Base-by-base conservation (phyloP, 176 grass and related monocot species). In the Aegilops bicornis region DNA sequence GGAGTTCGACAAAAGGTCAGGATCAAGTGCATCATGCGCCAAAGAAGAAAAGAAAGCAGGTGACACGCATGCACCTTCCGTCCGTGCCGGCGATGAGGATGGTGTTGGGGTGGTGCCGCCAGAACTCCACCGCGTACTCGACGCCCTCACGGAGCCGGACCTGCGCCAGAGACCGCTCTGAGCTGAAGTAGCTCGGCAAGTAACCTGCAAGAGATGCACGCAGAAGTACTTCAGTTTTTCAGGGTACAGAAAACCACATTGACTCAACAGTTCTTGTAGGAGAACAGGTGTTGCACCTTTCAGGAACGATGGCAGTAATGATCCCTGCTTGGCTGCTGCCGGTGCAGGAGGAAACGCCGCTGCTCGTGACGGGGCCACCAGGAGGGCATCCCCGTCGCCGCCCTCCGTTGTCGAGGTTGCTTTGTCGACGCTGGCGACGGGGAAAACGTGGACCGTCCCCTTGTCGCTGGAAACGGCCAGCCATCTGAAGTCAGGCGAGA, bases 371-470 rank as follows among this genome's bases (percentile, higher is more conserved):
- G 10, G 4, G 24, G 25, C 3, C 7, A 25, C 23, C 20, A 0
- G 20, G 30, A 29, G 47, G 45, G 1, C 30, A 52, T 78, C 25
- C 30, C 64, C 79, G n/a, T 68, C n/a, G 20, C 8, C 33, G 20
- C 50, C 50, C 50, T 87, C 84, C 0, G 76, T 23, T 23, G 71
- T 64, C 22, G 72, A 45, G 15, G 33, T 61, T 11, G 91, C 8
- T 3, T 84, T 25, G 72, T 90, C 83, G 13, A 91, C 43, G 4
- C 88, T 87, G 35, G 23, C 7, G 42, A 98, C 48, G 22, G 12
- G 77, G 56, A 98, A 98, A 22, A 98, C 89, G 61, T 98, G 95
- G 4, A 98, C 88, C 2, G 95, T 98, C 7, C 85, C 93, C 68
- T 93, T 98, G 87, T 93, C 88, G 39, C 95, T 98, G 15, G 95